Evolutionary conservation across 2,329 filamentous ascomycete species (phyloP).

Genomic region (Monilinia laxa): DNA sequence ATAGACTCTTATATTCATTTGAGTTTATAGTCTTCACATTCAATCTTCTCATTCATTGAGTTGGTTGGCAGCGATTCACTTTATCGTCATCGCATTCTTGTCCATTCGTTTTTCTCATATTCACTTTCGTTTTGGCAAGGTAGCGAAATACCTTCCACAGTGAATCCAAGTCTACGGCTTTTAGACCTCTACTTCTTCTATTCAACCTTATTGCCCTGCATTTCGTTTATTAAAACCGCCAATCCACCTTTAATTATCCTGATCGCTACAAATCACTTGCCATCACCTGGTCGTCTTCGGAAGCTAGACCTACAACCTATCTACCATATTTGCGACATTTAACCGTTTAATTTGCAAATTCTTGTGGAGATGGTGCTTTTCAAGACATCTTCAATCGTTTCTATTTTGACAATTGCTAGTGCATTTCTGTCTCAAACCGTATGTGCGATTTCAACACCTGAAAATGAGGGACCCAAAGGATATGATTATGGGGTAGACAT

Average conservation of each 20-base stretch:
- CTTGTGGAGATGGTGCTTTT: background rate
- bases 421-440: slow-evolving; percentile 9
- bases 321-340: background rate
- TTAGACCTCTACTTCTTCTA: background rate
- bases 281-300: too few species aligned
- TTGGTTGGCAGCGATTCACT: background rate
- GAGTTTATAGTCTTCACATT: slow-evolving; percentile 2
- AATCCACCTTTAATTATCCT: background rate
- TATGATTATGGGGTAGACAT: slow-evolving; percentile 32
- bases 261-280: background rate
- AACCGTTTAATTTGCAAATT: background rate
- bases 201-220: background rate
- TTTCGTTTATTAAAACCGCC: background rate
- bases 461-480: slow-evolving; percentile 7
- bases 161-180: background rate
- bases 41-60: background rate
- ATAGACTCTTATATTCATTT: background rate
- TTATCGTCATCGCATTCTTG: background rate
- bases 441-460: slow-evolving; percentile 1
- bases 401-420: background rate
- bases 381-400: background rate
- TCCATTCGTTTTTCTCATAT: slow-evolving; percentile 12
- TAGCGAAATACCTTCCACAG: background rate
- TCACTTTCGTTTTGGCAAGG: too few species aligned
- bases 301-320: too few species aligned